Conservation (phyloP, 2,329 filamentous ascomycete genomes). For the Zarea fungicola region DNA sequence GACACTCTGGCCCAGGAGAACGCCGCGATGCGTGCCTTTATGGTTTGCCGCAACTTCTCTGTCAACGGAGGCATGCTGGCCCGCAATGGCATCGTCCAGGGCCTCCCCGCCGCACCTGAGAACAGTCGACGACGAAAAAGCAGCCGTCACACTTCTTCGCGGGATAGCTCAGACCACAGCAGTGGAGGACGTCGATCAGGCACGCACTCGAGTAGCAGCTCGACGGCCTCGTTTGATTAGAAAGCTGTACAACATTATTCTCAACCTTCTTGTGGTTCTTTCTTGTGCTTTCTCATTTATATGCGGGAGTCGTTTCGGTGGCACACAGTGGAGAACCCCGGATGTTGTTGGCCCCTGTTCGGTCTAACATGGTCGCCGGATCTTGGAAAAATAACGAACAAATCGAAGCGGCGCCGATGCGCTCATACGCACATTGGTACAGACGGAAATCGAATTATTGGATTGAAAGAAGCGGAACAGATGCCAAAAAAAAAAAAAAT, state of each 20-base stretch:
- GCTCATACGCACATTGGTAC: no score
- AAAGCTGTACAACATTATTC: constrained; percentile 5
- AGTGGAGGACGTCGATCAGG: constrained; percentile 43
- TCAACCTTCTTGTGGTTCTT: no score
- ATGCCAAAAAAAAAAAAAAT: not conserved
- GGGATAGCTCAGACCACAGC: constrained; percentile 39
- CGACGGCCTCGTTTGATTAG: constrained; percentile 55
- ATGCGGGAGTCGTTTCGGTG: not conserved
- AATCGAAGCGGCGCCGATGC: no score
- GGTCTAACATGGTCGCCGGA: no score
- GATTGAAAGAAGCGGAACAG: not conserved
- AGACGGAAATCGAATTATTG: not conserved
- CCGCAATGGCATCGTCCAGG: constrained; percentile 63
- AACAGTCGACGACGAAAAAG: constrained; percentile 46
- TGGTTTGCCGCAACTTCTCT: constrained; percentile 96
- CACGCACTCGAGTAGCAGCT: constrained; percentile 58
- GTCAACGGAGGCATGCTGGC: constrained; percentile 90
- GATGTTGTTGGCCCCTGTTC: not conserved
- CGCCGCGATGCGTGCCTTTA: constrained; percentile 91
- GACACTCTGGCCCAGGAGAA: constrained; percentile 84
- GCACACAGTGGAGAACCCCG: constrained; percentile 1
- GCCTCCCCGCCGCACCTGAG: constrained; percentile 52
- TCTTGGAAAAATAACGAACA: no score
- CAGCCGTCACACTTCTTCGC: constrained; percentile 45
- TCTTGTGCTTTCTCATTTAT: not conserved